These are phyloP conservation scores for Crotalaria pallida DNA, from an alignment of 306 rosid genomes.

Conservation along the genomic window DNA sequence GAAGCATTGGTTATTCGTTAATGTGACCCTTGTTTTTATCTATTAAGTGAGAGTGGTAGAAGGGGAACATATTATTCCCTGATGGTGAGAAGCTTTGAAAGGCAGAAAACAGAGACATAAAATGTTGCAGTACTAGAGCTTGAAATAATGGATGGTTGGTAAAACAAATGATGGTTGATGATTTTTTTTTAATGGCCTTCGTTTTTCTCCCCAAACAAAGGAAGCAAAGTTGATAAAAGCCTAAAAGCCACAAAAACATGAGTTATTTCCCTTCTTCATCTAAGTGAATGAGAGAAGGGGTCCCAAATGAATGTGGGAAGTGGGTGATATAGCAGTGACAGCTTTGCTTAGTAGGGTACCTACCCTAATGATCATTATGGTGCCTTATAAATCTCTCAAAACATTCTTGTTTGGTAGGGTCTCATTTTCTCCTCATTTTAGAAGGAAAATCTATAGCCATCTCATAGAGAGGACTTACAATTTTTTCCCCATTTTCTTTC, in stretches of 20 bases:
- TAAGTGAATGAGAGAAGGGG: conserved; percentile 24
- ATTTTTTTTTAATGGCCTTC: background rate
- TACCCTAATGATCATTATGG: conserved; percentile 30
- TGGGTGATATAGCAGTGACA: conserved; percentile 29
- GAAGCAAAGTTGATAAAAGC: background rate
- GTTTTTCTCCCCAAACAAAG: conserved; percentile 23
- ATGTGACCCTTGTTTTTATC: too few relatives aligned
- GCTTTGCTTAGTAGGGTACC: conserved; percentile 36
- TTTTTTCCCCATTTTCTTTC: conserved; percentile 6
- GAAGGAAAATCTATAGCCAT: conserved; percentile 25
- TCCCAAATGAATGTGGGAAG: conserved; percentile 30
- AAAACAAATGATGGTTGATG: conserved; percentile 26
- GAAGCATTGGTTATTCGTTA: too few relatives aligned
- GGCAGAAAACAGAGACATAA: conserved; percentile 20
- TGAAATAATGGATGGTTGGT: conserved; percentile 37
- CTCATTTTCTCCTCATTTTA: conserved; percentile 29
- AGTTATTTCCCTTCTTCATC: background rate
- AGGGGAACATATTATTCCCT: background rate
- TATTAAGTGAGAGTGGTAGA: background rate
- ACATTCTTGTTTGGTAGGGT: conserved; percentile 33
- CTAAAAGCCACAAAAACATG: background rate
- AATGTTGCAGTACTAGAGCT: conserved; percentile 30
- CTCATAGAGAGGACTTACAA: background rate
- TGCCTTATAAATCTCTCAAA: conserved; percentile 32
- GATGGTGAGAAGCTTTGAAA: conserved; percentile 19